These are phyloP conservation scores for Tetragonia tetragonoides DNA, from an alignment of 148 eudicot genomes.

Conservation along the genomic window DNA sequence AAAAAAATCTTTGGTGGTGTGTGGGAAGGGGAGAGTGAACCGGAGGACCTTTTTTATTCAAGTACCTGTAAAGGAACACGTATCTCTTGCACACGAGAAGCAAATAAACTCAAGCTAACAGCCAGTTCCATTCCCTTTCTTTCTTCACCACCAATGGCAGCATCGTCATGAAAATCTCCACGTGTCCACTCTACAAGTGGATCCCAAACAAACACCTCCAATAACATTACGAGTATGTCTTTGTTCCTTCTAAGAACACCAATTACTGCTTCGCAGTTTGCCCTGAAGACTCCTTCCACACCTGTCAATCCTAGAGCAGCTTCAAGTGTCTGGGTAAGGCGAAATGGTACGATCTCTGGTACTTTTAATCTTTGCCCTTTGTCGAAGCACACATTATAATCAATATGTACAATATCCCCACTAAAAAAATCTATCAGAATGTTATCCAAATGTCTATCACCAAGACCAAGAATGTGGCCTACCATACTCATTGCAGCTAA, in stretches of 20 bases:
- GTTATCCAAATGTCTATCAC: conserved; percentile 97
- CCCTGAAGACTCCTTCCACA: conserved; percentile 84
- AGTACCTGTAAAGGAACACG: conserved; percentile 94
- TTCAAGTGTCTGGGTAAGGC: conserved; percentile 93
- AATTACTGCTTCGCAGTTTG: conserved; percentile 92
- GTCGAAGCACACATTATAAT: conserved; percentile 98
- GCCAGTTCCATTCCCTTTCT: conserved; percentile 99
- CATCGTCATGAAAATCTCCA: conserved; percentile 96
- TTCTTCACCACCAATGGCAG: conserved; percentile 96
- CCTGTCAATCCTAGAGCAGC: conserved; percentile 93
- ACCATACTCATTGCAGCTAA: conserved; percentile 98
- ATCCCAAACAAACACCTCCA: conserved; percentile 98
- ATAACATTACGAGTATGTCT: conserved; percentile 80
- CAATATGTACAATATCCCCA: conserved; percentile 95
- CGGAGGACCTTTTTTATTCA: conserved; percentile 9
- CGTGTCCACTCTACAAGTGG: conserved; percentile 99
- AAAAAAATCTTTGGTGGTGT: no score
- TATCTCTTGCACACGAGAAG: conserved; percentile 98
- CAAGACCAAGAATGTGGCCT: conserved; percentile 95
- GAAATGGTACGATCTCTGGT: conserved; percentile 98
- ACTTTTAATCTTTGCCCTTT: conserved; percentile 92
- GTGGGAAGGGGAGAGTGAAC: not conserved
- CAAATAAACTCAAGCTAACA: conserved; percentile 97
- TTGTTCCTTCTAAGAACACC: conserved; percentile 77
- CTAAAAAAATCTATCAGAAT: conserved; percentile 77